These are phyloP conservation scores for Tritrichomonas musculus DNA, from an alignment of 208 protist genomes.

Conservation along the genomic window DNA sequence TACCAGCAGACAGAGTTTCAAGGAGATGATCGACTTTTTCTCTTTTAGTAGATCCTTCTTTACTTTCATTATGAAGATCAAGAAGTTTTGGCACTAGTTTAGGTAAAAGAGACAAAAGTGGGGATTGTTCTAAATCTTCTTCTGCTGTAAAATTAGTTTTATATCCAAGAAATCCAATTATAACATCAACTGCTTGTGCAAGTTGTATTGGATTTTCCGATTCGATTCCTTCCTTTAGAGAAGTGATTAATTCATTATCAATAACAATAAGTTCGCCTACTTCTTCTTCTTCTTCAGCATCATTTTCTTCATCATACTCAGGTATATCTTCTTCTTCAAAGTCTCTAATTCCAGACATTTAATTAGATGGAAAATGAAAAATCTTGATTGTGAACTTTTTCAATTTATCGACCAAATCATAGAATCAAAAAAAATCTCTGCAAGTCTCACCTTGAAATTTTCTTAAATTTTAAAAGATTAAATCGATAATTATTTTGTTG, in stretches of 20 bases:
- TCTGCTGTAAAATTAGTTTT: not conserved
- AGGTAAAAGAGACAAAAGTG: not conserved
- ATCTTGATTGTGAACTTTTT: not conserved
- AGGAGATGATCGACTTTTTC: not conserved
- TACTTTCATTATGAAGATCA: not conserved
- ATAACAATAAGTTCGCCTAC: conserved; percentile 8
- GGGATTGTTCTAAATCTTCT: not conserved
- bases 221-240: not conserved
- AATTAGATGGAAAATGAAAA: not conserved
- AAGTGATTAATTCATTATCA: not conserved
- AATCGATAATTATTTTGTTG: too few species aligned
- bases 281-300: not conserved
- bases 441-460: too few species aligned
- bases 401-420: not conserved
- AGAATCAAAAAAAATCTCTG: too few species aligned
- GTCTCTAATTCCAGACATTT: not conserved
- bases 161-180: not conserved
- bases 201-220: not conserved
- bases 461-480: too few species aligned
- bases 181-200: not conserved
- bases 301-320: not conserved
- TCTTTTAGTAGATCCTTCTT: not conserved
- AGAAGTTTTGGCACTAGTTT: not conserved
- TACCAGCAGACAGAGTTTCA: not conserved
- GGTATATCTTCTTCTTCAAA: not conserved